Conservation (phyloP, 2,329 filamentous ascomycete species). For the Drechslerella coelobrocha region DNA sequence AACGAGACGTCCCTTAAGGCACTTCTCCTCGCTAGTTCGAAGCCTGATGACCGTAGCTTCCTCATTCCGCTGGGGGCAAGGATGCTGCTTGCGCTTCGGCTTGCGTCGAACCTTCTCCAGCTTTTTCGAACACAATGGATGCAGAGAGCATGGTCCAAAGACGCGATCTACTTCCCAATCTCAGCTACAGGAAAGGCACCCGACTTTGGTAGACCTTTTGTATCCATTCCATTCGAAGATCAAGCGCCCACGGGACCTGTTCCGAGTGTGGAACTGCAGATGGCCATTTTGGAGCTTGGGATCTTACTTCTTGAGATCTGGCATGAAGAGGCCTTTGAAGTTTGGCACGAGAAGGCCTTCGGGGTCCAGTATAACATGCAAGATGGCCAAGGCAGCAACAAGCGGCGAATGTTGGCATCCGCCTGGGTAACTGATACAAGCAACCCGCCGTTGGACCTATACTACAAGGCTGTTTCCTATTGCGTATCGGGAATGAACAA, state of each 20-base stretch:
- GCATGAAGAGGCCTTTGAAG: constrained; percentile 52
- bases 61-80: constrained; percentile 32
- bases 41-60: constrained; percentile 4
- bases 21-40: constrained; percentile 7
- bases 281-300: constrained; percentile 53
- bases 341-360: constrained; percentile 37
- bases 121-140: constrained; percentile 51
- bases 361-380: constrained; percentile 45
- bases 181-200: constrained; percentile 10
- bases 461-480: constrained; percentile 26
- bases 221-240: constrained; percentile 28
- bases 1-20: constrained; percentile 21
- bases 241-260: background rate
- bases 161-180: constrained; percentile 45
- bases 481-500: constrained; percentile 36
- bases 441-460: constrained; percentile 27
- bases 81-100: constrained; percentile 51
- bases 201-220: constrained; percentile 33
- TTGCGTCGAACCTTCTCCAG: constrained; percentile 52
- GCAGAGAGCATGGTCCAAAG: constrained; percentile 45
- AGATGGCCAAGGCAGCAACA: constrained; percentile 3
- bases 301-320: constrained; percentile 55
- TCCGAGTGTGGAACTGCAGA: constrained; percentile 35
- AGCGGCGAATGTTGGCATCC: constrained; percentile 19
- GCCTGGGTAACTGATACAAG: constrained; percentile 29